Percentiles rank a stretch among this genome's conserved stretches.
These are phyloP conservation scores for Schwanniomyces sp. DNA, from an alignment of 805 yeast genomes.

Conservation along the genomic window DNA sequence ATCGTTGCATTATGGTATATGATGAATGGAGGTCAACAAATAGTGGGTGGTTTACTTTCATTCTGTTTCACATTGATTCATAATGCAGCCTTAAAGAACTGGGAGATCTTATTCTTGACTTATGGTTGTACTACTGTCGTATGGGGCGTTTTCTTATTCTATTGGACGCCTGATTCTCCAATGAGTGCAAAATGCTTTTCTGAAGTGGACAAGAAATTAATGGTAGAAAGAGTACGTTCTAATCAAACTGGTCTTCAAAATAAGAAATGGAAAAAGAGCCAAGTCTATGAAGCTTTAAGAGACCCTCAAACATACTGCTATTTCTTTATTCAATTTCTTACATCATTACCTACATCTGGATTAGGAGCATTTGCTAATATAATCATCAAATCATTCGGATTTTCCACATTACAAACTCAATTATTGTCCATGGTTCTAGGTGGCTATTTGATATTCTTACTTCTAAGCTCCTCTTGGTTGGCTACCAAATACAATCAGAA, in stretches of 20 bases:
- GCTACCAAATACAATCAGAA: conserved; percentile 12
- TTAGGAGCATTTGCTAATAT: conserved; percentile 24
- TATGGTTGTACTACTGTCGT: conserved; percentile 18
- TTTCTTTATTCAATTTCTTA: conserved; percentile 19
- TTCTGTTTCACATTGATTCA: conserved; percentile 14
- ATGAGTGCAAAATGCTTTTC: conserved; percentile 30
- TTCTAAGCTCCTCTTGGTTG: conserved; percentile 3
- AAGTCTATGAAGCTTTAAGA: conserved; percentile 17
- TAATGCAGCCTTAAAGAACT: conserved; percentile 17
- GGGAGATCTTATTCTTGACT: conserved; percentile 24
- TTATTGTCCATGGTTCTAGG: conserved; percentile 15
- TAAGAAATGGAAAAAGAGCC: conserved; percentile 16
- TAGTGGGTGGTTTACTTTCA: conserved; percentile 21
- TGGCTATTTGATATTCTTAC: conserved; percentile 22
- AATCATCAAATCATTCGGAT: conserved; percentile 32
- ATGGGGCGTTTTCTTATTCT: conserved; percentile 13
- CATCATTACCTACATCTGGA: conserved; percentile 34
- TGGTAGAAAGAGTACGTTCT: conserved; percentile 16
- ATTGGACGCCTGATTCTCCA: conserved; percentile 24
- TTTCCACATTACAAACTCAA: conserved; percentile 21
- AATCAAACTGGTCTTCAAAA: conserved; percentile 25
- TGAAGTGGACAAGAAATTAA: conserved; percentile 28
- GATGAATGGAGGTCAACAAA: conserved; percentile 26
- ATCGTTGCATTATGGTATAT: conserved; percentile 27
- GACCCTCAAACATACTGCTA: conserved; percentile 20